A percentile compares a stretch with the other conserved stretches of the same genome.
Conservation (phyloP, 495 filamentous ascomycete genomes). For the Daldinia grandis region DNA sequence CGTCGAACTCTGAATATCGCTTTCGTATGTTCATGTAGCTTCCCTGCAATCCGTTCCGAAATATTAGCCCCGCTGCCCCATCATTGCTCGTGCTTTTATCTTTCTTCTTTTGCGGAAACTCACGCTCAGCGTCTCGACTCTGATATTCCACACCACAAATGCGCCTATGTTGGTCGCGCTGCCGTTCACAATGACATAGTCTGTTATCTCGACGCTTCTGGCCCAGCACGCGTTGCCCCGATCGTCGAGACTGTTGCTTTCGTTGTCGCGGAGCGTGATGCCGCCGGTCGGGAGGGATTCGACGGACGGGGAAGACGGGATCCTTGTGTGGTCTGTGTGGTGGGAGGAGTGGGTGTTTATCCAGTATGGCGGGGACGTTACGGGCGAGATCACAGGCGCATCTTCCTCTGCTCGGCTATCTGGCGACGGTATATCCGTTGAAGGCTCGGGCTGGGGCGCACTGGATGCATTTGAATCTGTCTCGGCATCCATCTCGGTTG, state of each 20-base stretch:
- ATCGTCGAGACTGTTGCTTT: conserved; percentile 52
- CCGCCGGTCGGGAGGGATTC: conserved; percentile 57
- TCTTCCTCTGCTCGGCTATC: not conserved
- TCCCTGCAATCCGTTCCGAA: conserved; percentile 47
- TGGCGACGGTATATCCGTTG: not conserved
- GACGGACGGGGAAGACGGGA: conserved; percentile 55
- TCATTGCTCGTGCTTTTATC: not conserved
- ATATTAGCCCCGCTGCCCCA: not conserved
- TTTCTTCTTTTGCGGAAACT: conserved; percentile 18
- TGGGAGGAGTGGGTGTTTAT: conserved; percentile 6
- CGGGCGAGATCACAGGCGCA: conserved; percentile 11
- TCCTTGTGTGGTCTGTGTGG: conserved; percentile 41
- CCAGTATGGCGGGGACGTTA: conserved; percentile 40
- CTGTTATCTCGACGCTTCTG: conserved; percentile 60
- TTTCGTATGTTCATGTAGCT: conserved; percentile 64
- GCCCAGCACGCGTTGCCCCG: conserved; percentile 66
- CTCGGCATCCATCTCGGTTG: conserved; percentile 36
- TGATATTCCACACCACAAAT: conserved; percentile 65
- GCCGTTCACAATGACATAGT: conserved; percentile 61
- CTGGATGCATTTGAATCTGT: conserved; percentile 29
- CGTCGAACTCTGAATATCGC: conserved; percentile 67
- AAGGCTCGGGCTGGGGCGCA: conserved; percentile 1
- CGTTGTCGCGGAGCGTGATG: conserved; percentile 64
- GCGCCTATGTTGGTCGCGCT: conserved; percentile 61
- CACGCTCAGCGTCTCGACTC: conserved; percentile 60